Base-by-base conservation (phyloP, 305 asterid species). In the Ruellia speciosa region DNA sequence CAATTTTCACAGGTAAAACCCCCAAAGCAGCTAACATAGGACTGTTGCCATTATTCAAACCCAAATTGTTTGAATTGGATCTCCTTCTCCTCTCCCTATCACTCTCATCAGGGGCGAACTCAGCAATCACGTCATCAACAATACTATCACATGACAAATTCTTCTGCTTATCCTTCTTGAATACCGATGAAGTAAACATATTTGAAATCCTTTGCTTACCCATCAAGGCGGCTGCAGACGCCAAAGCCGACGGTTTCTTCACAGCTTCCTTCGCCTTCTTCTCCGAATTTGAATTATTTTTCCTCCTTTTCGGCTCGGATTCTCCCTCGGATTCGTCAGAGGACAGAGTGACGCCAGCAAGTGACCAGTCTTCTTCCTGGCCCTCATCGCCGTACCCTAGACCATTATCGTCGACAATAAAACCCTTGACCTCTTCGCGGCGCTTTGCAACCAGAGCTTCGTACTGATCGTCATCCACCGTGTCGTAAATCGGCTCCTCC, bases 331-430 rank as follows among this genome's bases (percentile, higher is more conserved):
- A 84, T 55, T 78, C 98, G 0, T 85, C 97, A 4, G 94, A 85
- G 4, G 95, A 88, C 11, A 68, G 28, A 5, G 78, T 50, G 16
- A 56, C 80, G 0, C 82, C 95, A 11, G 97, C 76, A 12, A 74
- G 64, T 7, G 94, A 76, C 99, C 97, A 92, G 48, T 92, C 99
- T 55, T 82, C 99, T 50, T 92, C 99, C 78, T 92, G 94, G 35
- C 97, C 99, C 74, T 86, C 96, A 35, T 92, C 97, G 16, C 89
- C 92, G 65, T 92, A 88, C 45, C 99, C 96, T 58, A 86, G 68
- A 9, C 99, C 97, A 54, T 88, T 49, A 67, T 92, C 99, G 24
- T 92, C 99, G 18, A 92, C 80, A 14, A 92, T 92, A 70, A 88
- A 88, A 46, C 81, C 88, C 64, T 72, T 72, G 54, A 56, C 77